These are phyloP conservation scores for Solanum hybrid DNA, from an alignment of 305 asterid genomes.

Conservation along the genomic window DNA sequence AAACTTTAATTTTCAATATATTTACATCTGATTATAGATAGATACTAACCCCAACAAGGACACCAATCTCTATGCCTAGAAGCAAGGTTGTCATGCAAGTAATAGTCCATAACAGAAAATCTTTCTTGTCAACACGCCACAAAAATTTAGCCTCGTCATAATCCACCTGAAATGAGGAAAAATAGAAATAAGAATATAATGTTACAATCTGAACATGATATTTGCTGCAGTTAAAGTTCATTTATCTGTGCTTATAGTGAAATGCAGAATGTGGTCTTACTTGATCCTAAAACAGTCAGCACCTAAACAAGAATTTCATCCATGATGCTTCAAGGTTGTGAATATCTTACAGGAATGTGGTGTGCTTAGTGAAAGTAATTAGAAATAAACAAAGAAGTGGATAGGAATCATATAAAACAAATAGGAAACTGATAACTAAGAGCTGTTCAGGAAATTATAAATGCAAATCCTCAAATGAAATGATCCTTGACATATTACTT, in stretches of 20 bases:
- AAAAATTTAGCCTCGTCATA: slow-evolving; percentile 88
- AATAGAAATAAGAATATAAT: slow-evolving; percentile 1
- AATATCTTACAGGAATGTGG: neutral
- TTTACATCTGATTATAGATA: neutral
- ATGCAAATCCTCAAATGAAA: neutral
- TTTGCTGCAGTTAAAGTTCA: neutral
- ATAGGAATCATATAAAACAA: neutral
- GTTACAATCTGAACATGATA: slow-evolving; percentile 10
- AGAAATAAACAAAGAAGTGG: neutral
- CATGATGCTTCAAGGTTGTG: neutral
- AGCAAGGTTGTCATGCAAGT: slow-evolving; percentile 75
- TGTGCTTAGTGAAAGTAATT: neutral
- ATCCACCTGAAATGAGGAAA: slow-evolving; percentile 66
- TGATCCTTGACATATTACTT: neutral
- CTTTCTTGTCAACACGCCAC: slow-evolving; percentile 93
- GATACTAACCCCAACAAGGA: slow-evolving; percentile 78
- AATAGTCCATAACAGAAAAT: slow-evolving; percentile 83
- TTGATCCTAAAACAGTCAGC: neutral
- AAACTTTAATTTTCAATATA: neutral
- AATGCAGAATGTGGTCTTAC: neutral
- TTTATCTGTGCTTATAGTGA: neutral
- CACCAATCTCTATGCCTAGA: slow-evolving; percentile 97
- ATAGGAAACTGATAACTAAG: neutral
- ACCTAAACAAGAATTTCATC: neutral
- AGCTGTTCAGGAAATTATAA: neutral